Conservation (phyloP, 371 early-diverging fungal species). For the Sporodiniella umbellata region DNA sequence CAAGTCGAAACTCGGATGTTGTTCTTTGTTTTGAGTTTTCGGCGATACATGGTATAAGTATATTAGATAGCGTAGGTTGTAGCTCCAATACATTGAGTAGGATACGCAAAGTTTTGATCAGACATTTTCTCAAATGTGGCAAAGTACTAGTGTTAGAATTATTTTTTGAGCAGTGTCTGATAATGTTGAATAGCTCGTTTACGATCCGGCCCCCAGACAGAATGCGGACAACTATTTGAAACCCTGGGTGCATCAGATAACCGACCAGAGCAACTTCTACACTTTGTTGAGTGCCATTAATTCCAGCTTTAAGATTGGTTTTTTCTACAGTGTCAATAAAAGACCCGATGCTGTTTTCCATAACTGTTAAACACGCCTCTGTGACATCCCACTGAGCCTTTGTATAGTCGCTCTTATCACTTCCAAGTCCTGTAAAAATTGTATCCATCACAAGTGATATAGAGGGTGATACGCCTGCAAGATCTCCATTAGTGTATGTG, state of each 20-base stretch:
- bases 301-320: slow-evolving; percentile 2
- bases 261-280: slow-evolving; percentile 12
- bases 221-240: slow-evolving; percentile 70
- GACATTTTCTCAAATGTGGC: slow-evolving; percentile 30
- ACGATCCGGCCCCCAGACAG: slow-evolving; percentile 70
- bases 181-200: slow-evolving; percentile 58
- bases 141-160: slow-evolving; percentile 29
- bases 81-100: slow-evolving; percentile 58
- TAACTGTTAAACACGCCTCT: slow-evolving; percentile 67
- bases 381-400: slow-evolving; percentile 79
- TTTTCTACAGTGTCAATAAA: slow-evolving; percentile 53
- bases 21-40: slow-evolving; percentile 22
- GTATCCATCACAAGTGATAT: slow-evolving; percentile 76
- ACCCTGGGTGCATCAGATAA: slow-evolving; percentile 73
- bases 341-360: slow-evolving; percentile 77
- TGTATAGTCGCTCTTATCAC: slow-evolving; percentile 63
- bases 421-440: slow-evolving; percentile 70
- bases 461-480: slow-evolving; percentile 79
- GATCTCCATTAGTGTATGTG: slow-evolving; percentile 60
- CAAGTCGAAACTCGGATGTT: slow-evolving; percentile 29
- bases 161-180: slow-evolving; percentile 60
- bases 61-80: slow-evolving; percentile 69
- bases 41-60: slow-evolving; percentile 58
- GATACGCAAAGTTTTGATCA: slow-evolving; percentile 62
- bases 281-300: neutral